Evolutionary conservation across 2,329 filamentous ascomycete species (phyloP), one percentile per base, ranked within the genome.

Genomic region (Hypocrella siamensis): DNA sequence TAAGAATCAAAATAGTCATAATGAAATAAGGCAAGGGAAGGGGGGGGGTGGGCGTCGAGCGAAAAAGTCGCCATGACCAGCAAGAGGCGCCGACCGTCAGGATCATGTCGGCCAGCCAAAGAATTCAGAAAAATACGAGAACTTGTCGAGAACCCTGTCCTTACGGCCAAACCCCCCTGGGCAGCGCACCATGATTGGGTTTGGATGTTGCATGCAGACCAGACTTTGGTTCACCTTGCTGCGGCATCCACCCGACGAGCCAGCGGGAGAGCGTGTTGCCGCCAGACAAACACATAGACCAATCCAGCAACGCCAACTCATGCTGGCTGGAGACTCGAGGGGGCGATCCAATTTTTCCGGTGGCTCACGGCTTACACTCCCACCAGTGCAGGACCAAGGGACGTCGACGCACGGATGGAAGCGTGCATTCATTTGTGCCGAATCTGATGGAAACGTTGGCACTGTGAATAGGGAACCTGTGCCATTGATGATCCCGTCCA

Each of bases 101-200:
- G 19, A 27, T 17, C 10, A 15, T 15, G 21, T 19, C 30, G 15
- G 19, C 17, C 29, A 16, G 32, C 12, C 26, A 14, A 14, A 31
- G 17, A 27, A 4, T 6, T 12, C 10, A 25, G 32, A 35, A 30
- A 26, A 39, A 42, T 40, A 42, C 40, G 40, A 42, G 35, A 33
- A 33, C 18, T 19, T 35, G 31, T 19, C 7, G 35, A 30, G 28
- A 32, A 37, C 38, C 38, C 34, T 40, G 36, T 36, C 33, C 31
- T 25, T 18, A 14, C 26, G 17, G 34, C 28, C 30, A 33, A 25
- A 28, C 31, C 24, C 24, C 31, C 24, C 11, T 10, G 14, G 25
- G 25, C 19, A 17, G 19, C 26, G n/a, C 17, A 14, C 11, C 26
- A 33, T 30, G 33, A 30, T 30, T 32, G 34, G 28, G 17, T 17